Evolutionary conservation across 2,329 filamentous ascomycete species (phyloP).

Genomic region (Elsinoe perseae): DNA sequence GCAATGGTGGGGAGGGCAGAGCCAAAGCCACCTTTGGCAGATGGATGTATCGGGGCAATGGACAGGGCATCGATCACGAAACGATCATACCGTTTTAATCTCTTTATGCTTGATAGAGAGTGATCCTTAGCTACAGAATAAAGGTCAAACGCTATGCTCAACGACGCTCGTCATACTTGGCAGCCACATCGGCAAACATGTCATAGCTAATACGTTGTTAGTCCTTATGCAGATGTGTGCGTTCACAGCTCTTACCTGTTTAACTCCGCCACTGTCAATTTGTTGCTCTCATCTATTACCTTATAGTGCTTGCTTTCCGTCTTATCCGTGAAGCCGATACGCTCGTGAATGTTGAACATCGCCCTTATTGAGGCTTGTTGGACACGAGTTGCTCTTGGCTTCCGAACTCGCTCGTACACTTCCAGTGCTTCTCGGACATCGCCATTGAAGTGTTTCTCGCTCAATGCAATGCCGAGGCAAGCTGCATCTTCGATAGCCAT

Average conservation of each 20-base stretch:
- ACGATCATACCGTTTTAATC: neutral
- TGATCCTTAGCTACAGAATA: neutral
- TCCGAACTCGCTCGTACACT: conserved; percentile 29
- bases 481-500: conserved; percentile 63
- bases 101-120: neutral
- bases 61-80: conserved; percentile 15
- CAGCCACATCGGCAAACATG: conserved; percentile 51
- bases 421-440: conserved; percentile 29
- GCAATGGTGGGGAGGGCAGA: conserved; percentile 11
- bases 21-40: conserved; percentile 15
- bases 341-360: conserved; percentile 14
- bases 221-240: too few species aligned
- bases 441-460: conserved; percentile 36
- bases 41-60: conserved; percentile 17
- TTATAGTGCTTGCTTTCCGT: conserved; percentile 51
- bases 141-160: neutral
- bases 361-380: conserved; percentile 26
- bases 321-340: conserved; percentile 54
- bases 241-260: conserved; percentile 54
- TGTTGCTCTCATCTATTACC: conserved; percentile 53
- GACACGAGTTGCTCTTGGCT: conserved; percentile 33
- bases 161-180: conserved; percentile 30
- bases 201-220: conserved; percentile 41
- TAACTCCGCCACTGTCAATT: conserved; percentile 63
- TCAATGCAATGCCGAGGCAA: conserved; percentile 55